phyloP scores from a whole-genome alignment of 192 early-diverging fungal species.

The Coemansia sp. region DNA sequence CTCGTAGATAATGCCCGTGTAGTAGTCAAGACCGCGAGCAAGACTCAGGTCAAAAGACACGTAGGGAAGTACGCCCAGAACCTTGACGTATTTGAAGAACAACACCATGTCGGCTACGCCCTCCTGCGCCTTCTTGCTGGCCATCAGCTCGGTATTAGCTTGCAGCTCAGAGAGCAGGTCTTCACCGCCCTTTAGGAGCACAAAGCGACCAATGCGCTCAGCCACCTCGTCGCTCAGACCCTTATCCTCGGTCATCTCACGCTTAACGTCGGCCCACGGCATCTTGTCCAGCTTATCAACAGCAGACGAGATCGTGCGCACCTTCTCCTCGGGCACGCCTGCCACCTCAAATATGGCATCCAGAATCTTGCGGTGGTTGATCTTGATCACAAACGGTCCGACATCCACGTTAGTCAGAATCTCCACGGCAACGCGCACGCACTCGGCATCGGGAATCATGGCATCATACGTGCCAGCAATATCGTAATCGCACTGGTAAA shows the following conservation, averaged over 20 bases:
- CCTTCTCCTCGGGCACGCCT: slow-evolving; percentile 85
- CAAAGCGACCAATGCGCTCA: slow-evolving; percentile 92
- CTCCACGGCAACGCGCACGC: slow-evolving; percentile 77
- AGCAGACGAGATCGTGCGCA: slow-evolving; percentile 91
- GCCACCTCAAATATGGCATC: slow-evolving; percentile 97
- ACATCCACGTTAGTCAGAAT: slow-evolving; percentile 77
- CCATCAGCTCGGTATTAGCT: slow-evolving; percentile 61
- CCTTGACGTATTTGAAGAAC: slow-evolving; percentile 81
- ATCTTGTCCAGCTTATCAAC: slow-evolving; percentile 98
- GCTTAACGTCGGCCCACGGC: slow-evolving; percentile 90
- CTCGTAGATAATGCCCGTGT: slow-evolving; percentile 99
- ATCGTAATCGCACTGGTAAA: slow-evolving; percentile 99
- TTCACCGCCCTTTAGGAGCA: slow-evolving; percentile 71
- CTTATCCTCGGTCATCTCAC: slow-evolving; percentile 94
- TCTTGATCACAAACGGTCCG: slow-evolving; percentile 89
- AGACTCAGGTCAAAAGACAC: slow-evolving; percentile 91
- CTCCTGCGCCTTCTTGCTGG: slow-evolving; percentile 65
- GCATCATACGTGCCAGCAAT: slow-evolving; percentile 91
- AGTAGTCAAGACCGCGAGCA: slow-evolving; percentile 98
- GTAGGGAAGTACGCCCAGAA: slow-evolving; percentile 66
- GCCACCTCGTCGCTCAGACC: slow-evolving; percentile 75
- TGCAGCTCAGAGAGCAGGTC: slow-evolving; percentile 77
- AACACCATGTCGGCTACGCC: slow-evolving; percentile 85
- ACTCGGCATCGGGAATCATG: slow-evolving; percentile 98
- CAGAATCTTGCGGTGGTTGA: slow-evolving; percentile 96